Evolutionary conservation across 2,329 filamentous ascomycete genomes (phyloP).

Genomic region (Fusarium sulawesiense): DNA sequence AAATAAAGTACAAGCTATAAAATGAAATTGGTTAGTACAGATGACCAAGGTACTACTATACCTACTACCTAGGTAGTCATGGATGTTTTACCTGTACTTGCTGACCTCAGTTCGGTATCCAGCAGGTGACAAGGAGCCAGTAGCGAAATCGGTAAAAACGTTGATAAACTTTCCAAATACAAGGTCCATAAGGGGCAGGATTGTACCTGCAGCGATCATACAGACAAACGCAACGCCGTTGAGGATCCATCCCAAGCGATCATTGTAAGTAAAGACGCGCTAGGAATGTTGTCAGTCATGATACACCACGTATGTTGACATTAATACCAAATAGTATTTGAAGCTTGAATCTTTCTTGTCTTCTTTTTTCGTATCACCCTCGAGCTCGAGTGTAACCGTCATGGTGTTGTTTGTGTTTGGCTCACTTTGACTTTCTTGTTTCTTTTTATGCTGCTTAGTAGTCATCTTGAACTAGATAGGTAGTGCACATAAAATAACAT

Average conservation of each 20-base stretch:
- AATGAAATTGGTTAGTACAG: background rate
- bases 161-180: slow-evolving; percentile 67
- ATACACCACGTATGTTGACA: background rate
- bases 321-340: slow-evolving; percentile 42
- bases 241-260: slow-evolving; percentile 52
- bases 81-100: slow-evolving; percentile 51
- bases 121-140: slow-evolving; percentile 54
- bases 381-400: slow-evolving; percentile 2
- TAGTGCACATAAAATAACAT: background rate
- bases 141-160: slow-evolving; percentile 67
- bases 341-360: slow-evolving; percentile 38
- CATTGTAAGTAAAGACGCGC: slow-evolving; percentile 56
- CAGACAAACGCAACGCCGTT: slow-evolving; percentile 52
- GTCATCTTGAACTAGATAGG: slow-evolving; percentile 4
- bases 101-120: slow-evolving; percentile 64
- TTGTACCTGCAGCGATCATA: slow-evolving; percentile 53
- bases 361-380: slow-evolving; percentile 5
- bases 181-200: slow-evolving; percentile 68
- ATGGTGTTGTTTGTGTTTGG: slow-evolving; percentile 12
- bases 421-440: slow-evolving; percentile 1
- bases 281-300: slow-evolving; percentile 16
- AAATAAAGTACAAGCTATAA: slow-evolving; percentile 65
- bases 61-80: background rate
- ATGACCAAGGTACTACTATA: background rate
- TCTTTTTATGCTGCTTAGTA: background rate